Evolutionary conservation across 192 early-diverging fungal genomes (phyloP), one percentile per base, ranked within the genome.

Genomic region (Linderina pennispora): DNA sequence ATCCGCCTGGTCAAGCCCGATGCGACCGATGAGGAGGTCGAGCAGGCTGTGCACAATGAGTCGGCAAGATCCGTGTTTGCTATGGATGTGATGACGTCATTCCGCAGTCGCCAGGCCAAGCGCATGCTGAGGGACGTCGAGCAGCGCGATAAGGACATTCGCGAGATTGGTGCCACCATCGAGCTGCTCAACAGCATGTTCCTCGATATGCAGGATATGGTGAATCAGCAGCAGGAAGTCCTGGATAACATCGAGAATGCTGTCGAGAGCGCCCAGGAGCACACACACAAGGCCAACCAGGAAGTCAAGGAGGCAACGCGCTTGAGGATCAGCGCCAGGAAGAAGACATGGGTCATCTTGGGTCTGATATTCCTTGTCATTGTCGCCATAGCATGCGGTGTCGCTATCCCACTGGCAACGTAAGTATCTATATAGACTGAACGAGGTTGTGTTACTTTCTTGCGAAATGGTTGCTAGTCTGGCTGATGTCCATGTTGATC

Each of bases 11-110:
- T 59, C 1, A 62, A 55, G 24, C 67, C 67, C 4, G 56, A 64
- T 23, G 67, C 67, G 9, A 71, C 67, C 1, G 67, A 71, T 32
- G 67, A 71, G 15, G 67, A 71, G 24, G 55, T 71, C 10, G 28
- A 36, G 6, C 52, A 63, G 25, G 60, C 67, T 17, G 67, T 51
- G 7, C 42, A 20, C 6, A 56, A 71, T 37, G 60, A 71, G 45
- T 45, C 61, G 0, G 42, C 55, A 6, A 55, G 67, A 13, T 71
- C 67, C 6, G 56, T 64, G 3, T 71, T 63, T 64, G 67, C 67
- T 1, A 71, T 71, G 67, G 67, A 71, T 36, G 56, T 71, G 5
- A 71, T 71, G 61, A 55, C 67, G 1, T 71, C 67, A 4, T 64
- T 59, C 19, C 51, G 51, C 19, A 63, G 60, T 56, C 63, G 60